Conservation (phyloP, 345 rosid genomes). For the Theobroma cacao region DNA sequence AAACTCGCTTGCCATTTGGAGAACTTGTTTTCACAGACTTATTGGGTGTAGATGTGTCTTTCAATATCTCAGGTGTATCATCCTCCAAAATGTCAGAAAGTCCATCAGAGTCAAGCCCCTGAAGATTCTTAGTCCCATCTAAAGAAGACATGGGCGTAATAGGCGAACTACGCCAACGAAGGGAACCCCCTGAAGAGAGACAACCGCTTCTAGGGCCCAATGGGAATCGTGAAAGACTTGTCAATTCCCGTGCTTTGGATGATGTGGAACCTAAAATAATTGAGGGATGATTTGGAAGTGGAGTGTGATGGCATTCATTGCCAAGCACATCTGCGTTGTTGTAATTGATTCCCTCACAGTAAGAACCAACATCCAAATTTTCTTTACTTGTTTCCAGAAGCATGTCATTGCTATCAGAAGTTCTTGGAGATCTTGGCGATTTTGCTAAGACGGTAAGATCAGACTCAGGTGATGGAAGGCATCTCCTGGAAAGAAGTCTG, state of each 20-base stretch:
- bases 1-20: slow-evolving; percentile 53
- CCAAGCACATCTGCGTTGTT: slow-evolving; percentile 23
- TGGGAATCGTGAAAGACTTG: slow-evolving; percentile 23
- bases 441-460: slow-evolving; percentile 29
- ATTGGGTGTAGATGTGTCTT: slow-evolving; percentile 32
- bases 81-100: slow-evolving; percentile 33
- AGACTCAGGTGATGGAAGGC: slow-evolving; percentile 33
- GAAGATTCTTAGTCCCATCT: slow-evolving; percentile 25
- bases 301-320: slow-evolving; percentile 33
- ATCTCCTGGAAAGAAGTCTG: slow-evolving; percentile 22
- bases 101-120: slow-evolving; percentile 28
- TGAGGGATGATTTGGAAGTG: slow-evolving; percentile 25
- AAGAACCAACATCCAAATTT: slow-evolving; percentile 15
- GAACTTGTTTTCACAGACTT: slow-evolving; percentile 47
- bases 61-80: slow-evolving; percentile 50
- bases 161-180: slow-evolving; percentile 39
- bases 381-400: slow-evolving; percentile 31
- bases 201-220: slow-evolving; percentile 28
- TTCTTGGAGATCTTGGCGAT: slow-evolving; percentile 24
- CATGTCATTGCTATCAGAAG: slow-evolving; percentile 23
- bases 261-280: slow-evolving; percentile 26
- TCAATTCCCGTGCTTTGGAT: slow-evolving; percentile 30
- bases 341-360: slow-evolving; percentile 24
- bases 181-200: slow-evolving; percentile 26
- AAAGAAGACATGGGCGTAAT: slow-evolving; percentile 32